phyloP scores from a whole-genome alignment of 2,329 filamentous ascomycete species.

The Nigrospora sphaerica region DNA sequence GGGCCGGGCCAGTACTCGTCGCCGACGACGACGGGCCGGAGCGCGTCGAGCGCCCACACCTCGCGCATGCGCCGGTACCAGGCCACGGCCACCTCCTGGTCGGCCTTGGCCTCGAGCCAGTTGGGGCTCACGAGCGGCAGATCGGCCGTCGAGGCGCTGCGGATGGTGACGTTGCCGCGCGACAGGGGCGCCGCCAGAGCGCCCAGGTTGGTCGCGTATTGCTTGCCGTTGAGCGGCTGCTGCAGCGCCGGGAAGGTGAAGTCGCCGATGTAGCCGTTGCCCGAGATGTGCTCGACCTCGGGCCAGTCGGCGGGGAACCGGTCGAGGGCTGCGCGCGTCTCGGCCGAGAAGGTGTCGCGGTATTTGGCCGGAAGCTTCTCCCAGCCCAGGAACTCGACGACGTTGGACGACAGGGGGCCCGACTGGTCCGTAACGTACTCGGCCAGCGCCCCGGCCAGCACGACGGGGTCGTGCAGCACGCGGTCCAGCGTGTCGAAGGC shows the following conservation, averaged over 20 bases:
- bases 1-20: conserved; percentile 7
- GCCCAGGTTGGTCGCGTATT: conserved; percentile 21
- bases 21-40: neutral
- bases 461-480: conserved; percentile 12
- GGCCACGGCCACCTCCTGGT: conserved; percentile 32
- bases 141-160: conserved; percentile 19
- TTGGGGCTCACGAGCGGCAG: conserved; percentile 31
- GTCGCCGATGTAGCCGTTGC: conserved; percentile 6
- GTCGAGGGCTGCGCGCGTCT: conserved; percentile 36
- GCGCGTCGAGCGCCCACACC: conserved; percentile 8
- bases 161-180: conserved; percentile 30
- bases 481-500: conserved; percentile 20
- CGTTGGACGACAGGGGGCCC: conserved; percentile 15
- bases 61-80: conserved; percentile 28
- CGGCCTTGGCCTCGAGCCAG: conserved; percentile 29
- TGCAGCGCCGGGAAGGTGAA: conserved; percentile 5
- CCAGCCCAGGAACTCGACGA: conserved; percentile 15
- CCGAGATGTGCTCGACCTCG: conserved; percentile 6
- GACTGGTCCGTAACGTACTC: conserved; percentile 21
- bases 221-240: conserved; percentile 5
- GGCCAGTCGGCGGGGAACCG: conserved; percentile 31
- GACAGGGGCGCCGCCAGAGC: conserved; percentile 28
- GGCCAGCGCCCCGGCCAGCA: conserved; percentile 18
- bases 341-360: conserved; percentile 7
- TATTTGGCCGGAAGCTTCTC: conserved; percentile 19